These are phyloP conservation scores for Asclepias syriaca DNA, from an alignment of 257 asterid species.

Conservation along the genomic window DNA sequence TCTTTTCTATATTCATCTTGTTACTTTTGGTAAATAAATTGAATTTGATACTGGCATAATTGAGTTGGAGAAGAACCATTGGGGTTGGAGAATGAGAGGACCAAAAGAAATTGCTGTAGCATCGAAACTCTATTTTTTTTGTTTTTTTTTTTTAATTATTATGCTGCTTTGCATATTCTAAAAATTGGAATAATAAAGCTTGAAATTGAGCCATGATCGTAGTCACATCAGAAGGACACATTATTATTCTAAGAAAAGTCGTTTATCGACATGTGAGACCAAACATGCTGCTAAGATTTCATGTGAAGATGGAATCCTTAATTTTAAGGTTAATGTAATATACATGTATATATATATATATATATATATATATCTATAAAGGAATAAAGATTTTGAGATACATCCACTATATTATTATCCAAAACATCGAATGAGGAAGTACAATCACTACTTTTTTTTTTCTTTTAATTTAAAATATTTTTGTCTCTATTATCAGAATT, in stretches of 20 bases:
- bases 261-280: constrained; percentile 17
- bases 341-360: too few species aligned
- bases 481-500: too few species aligned
- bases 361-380: too few species aligned
- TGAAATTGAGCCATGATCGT: background rate
- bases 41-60: background rate
- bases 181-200: too few species aligned
- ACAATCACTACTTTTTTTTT: too few species aligned
- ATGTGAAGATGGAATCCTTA: constrained; percentile 17
- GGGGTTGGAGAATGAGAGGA: background rate
- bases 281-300: constrained; percentile 21
- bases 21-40: too few species aligned
- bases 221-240: background rate
- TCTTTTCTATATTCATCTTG: too few species aligned
- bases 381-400: background rate
- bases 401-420: too few species aligned
- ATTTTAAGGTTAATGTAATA: background rate
- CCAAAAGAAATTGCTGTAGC: too few species aligned
- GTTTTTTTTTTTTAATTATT: too few species aligned
- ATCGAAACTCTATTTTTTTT: background rate
- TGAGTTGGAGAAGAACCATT: background rate
- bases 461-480: too few species aligned
- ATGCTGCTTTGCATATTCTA: background rate
- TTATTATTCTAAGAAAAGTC: constrained; percentile 3
- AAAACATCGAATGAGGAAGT: too few species aligned